Conservation (phyloP, 2,329 filamentous ascomycete species). For the Reticulascus tulasneorum region DNA sequence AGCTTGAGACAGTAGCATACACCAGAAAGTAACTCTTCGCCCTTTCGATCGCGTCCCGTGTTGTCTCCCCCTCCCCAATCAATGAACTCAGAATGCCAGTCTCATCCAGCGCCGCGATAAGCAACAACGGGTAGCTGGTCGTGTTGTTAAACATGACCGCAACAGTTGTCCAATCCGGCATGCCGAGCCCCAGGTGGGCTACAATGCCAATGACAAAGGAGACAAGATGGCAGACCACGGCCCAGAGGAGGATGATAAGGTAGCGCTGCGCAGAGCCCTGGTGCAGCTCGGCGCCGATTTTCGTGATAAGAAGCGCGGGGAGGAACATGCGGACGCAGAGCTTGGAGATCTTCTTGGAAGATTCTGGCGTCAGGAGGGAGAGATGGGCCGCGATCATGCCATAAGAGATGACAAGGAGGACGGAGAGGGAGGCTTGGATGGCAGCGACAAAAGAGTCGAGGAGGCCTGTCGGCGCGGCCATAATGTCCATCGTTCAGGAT, state of each 20-base stretch:
- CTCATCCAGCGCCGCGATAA: slow-evolving; percentile 36
- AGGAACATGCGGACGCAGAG: slow-evolving; percentile 44
- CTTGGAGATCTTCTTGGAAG: slow-evolving; percentile 38
- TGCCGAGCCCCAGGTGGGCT: slow-evolving; percentile 30
- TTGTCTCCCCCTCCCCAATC: slow-evolving; percentile 36
- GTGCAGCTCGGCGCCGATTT: slow-evolving; percentile 39
- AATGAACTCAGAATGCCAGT: slow-evolving; percentile 54
- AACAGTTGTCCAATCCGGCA: slow-evolving; percentile 42
- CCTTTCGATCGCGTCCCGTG: slow-evolving; percentile 45
- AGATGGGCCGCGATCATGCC: slow-evolving; percentile 36
- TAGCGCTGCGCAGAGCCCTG: slow-evolving; percentile 30
- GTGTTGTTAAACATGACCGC: slow-evolving; percentile 48
- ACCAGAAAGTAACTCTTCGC: slow-evolving; percentile 65
- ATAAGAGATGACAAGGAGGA: slow-evolving; percentile 42
- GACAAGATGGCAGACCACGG: slow-evolving; percentile 21
- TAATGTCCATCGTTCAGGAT: no score
- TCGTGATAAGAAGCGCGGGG: slow-evolving; percentile 40
- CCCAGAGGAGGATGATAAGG: slow-evolving; percentile 36
- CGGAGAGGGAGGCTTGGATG: slow-evolving; percentile 42
- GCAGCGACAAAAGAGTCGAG: slow-evolving; percentile 38
- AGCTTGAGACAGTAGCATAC: slow-evolving; percentile 60
- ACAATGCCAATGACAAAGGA: slow-evolving; percentile 37
- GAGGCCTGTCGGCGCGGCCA: no score
- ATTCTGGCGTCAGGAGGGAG: slow-evolving; percentile 29
- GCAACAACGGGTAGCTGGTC: slow-evolving; percentile 40